Base-by-base conservation (phyloP, 108 stramenopile genomes). In the Cyclostephanos tholiformis region DNA sequence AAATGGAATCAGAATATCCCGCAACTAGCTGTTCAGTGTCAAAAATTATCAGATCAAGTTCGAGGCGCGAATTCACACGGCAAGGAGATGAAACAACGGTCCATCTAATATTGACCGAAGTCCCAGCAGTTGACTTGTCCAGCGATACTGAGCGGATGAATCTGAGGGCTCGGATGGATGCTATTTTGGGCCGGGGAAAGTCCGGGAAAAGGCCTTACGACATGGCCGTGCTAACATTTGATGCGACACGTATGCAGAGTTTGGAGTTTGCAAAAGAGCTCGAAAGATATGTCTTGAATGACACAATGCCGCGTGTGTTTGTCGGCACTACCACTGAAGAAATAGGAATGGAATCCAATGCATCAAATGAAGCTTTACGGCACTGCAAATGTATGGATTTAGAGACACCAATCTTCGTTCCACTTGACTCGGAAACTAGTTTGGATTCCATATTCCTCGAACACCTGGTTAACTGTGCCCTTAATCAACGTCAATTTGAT, bases 41-140 rank as follows among this genome's bases (percentile, higher is more conserved):
- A 80, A 84, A 78, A 68, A 79, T 69, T 74, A 65, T 71, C 12
- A 65, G 70, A 46, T 65, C 66, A 64, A 20, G 55, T 63, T 51
- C 51, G 25, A 70, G 48, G 23, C 36, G 57, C 3, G 27, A 19
- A 55, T 48, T 25, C 62, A 75, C 29, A 46, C 51, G 43, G 39
- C 17, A 68, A 17, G 59, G 56, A 2, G 88, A 77, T 39, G 80
- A 88, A 46, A 67, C 86, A 65, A 74, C 73, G 19, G 85, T 86
- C 7, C 92, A 93, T 67, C 46, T 89, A n/a, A 69, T 93, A 43
- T 74, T 90, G 41, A 93, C 92, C 2, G 85, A 90, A 39, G 77
- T 93, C 22, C 89, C 88, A 27, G 71, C 76, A 26, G 73, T 60
- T 11, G 77, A 83, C n/a, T 55, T 64, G 4, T 69, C 76, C 44